These are phyloP conservation scores for Kluyveromyces marxianus DNA, from an alignment of 1,139 yeast genomes.

Conservation along the genomic window DNA sequence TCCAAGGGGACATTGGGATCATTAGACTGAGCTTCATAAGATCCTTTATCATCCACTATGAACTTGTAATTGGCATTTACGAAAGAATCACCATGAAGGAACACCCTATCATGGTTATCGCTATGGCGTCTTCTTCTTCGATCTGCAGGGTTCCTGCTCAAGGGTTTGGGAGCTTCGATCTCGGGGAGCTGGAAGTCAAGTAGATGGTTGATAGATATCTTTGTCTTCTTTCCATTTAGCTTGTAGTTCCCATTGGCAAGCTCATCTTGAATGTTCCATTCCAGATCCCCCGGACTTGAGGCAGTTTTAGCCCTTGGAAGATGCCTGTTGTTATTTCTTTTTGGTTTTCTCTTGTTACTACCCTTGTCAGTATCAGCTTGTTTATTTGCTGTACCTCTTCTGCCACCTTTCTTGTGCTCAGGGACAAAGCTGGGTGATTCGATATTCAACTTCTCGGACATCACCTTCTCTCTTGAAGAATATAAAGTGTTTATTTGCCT, in stretches of 20 bases:
- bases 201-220: slow-evolving; percentile 56
- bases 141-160: slow-evolving; percentile 6
- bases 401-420: slow-evolving; percentile 1
- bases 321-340: background rate
- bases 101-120: slow-evolving; percentile 28
- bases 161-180: slow-evolving; percentile 32
- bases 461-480: background rate
- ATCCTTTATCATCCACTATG: slow-evolving; percentile 57
- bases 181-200: slow-evolving; percentile 56
- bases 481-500: no score
- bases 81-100: slow-evolving; percentile 61
- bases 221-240: slow-evolving; percentile 41
- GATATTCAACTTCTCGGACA: background rate
- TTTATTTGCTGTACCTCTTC: background rate
- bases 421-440: background rate
- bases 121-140: slow-evolving; percentile 16
- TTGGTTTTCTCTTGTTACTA: slow-evolving; percentile 1
- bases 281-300: slow-evolving; percentile 12
- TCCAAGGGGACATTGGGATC: slow-evolving; percentile 76
- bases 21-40: slow-evolving; percentile 47
- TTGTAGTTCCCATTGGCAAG: slow-evolving; percentile 31
- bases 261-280: slow-evolving; percentile 32
- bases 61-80: slow-evolving; percentile 83
- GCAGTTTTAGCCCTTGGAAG: no score
- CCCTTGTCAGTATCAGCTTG: background rate